Evolutionary conservation across 331 rosid genomes (phyloP), one percentile per base, ranked within the genome.

Genomic region (Telfairia occidentalis): DNA sequence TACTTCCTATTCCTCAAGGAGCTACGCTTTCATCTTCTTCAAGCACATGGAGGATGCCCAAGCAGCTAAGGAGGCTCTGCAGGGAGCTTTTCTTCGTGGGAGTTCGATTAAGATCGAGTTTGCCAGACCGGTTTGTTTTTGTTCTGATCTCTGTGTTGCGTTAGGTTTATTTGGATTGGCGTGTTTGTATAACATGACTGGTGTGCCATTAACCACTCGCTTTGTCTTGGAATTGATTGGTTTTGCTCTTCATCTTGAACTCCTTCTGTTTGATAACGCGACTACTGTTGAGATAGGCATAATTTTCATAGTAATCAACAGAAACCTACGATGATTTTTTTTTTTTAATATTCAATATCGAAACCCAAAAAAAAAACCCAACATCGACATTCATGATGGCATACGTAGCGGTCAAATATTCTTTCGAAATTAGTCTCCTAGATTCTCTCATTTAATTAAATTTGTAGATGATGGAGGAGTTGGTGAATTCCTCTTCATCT

Each of bases 51-150:
- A 91, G 78, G 98, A 93, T 58, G 92, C 98, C 8, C 87, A 84
- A 80, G 92, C 97, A 16, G 98, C 98, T 23, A 91, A 91, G 83
- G 85, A 84, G 26, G 89, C 94, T 30, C 81, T 93, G n/a, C 97
- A 93, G 77, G 90, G 96, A 40, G 46, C 85, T 26, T 30, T 46
- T 65, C 73, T 88, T 7, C 92, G 86, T 13, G 96, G 94, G 0
- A 52, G 18, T 53, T 78, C 89, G 26, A 67, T 92, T 73, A 88
- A 84, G 78, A 90, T 92, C 57, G 96, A 92, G 88, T 92, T 90
- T 73, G 96, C 96, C 5, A 89, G 90, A 84, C 97, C 94, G 92
- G 97, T 92, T 89, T 82, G 96, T 92, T 85, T 89, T 89, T 81
- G 96, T 89, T 85, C 85, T 88, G 78, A 76, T 85, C 86, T 76